Percentiles rank a stretch among this genome's conserved stretches.
Conservation (phyloP, 805 yeast genomes). For the Wickerhamiella domercqiae region DNA sequence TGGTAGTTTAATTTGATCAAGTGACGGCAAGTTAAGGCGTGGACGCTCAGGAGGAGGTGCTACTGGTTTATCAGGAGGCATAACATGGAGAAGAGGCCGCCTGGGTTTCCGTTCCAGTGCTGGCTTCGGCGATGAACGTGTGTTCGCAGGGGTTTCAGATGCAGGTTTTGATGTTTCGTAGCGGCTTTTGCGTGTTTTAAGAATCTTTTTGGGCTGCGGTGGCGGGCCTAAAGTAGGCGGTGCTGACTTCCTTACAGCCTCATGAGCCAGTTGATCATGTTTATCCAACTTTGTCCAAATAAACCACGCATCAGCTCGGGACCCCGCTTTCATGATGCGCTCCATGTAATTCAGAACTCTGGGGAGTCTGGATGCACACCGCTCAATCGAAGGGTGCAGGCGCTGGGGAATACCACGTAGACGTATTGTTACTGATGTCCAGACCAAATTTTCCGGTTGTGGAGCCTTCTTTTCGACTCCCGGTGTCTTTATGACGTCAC, state of each 20-base stretch:
- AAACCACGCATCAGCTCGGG: constrained; percentile 42
- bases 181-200: constrained; percentile 10
- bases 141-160: constrained; percentile 4
- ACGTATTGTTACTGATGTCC: constrained; percentile 50
- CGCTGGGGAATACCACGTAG: constrained; percentile 51
- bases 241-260: constrained; percentile 13
- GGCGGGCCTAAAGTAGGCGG: constrained; percentile 13
- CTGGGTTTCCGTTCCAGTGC: constrained; percentile 1
- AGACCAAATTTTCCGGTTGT: constrained; percentile 16
- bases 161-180: not conserved
- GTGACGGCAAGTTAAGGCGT: constrained; percentile 7
- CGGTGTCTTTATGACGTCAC: not conserved
- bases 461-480: constrained; percentile 7
- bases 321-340: constrained; percentile 42
- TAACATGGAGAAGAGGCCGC: constrained; percentile 6
- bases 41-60: not conserved
- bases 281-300: constrained; percentile 61
- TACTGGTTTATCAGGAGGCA: not conserved
- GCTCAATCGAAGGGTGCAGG: constrained; percentile 45
- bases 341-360: constrained; percentile 50
- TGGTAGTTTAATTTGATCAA: constrained; percentile 7
- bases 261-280: constrained; percentile 19
- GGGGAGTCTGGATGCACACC: constrained; percentile 46
- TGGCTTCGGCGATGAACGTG: constrained; percentile 3
- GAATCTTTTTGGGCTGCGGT: constrained; percentile 7